These are phyloP conservation scores for Rutstroemia sp. DNA, from an alignment of 2,329 filamentous ascomycete species.

Conservation along the genomic window DNA sequence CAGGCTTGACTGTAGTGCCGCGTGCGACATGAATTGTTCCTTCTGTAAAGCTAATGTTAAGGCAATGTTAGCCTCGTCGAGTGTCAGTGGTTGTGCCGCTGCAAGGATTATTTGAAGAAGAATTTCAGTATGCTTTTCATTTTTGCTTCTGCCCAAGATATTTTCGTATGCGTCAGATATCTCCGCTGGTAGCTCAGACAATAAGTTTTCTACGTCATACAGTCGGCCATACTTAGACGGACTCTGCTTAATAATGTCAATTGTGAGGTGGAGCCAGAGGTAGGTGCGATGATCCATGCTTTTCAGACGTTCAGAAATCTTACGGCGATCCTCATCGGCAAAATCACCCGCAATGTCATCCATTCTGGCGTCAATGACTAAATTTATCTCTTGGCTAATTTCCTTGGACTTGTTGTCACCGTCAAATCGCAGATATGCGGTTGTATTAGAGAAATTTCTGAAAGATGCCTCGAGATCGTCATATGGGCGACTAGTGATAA, in stretches of 20 bases:
- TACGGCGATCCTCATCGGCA: background rate
- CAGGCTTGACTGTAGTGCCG: too few species aligned
- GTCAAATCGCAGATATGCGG: background rate
- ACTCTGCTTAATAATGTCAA: background rate
- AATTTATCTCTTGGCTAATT: slow-evolving; percentile 5
- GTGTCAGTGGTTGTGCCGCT: too few species aligned
- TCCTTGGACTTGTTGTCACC: background rate
- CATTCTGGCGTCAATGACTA: slow-evolving; percentile 4
- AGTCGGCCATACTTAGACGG: too few species aligned
- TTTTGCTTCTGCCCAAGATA: too few species aligned
- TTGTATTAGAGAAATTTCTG: background rate
- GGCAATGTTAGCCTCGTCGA: too few species aligned
- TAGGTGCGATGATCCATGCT: slow-evolving; percentile 2
- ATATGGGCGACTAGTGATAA: slow-evolving; percentile 4
- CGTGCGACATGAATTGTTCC: too few species aligned
- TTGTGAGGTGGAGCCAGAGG: slow-evolving; percentile 9
- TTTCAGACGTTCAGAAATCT: background rate
- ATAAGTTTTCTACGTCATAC: too few species aligned
- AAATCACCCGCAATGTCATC: background rate
- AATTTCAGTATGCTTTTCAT: too few species aligned
- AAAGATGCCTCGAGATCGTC: slow-evolving; percentile 2
- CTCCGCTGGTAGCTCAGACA: too few species aligned
- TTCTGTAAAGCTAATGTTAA: too few species aligned
- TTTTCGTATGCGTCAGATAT: too few species aligned
- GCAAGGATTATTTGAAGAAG: too few species aligned